Evolutionary conservation across 2,329 filamentous ascomycete genomes (phyloP), one percentile per base, ranked within the genome.

Genomic region (Aspergillus cejpii): DNA sequence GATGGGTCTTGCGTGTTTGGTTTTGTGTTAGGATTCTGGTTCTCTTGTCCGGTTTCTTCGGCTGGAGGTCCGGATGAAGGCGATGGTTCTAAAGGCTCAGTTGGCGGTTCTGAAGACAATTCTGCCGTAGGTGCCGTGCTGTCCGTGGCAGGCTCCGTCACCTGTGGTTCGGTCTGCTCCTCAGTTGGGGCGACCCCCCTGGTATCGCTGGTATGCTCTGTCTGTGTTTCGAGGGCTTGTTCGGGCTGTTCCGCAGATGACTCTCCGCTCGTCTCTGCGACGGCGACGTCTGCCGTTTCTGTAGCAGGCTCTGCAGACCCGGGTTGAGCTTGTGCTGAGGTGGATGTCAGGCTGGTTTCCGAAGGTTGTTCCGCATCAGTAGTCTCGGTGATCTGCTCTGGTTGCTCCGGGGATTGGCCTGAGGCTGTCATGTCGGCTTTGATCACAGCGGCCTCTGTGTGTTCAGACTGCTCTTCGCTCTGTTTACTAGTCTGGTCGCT

Each of bases 401-500:
- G n/a, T n/a, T n/a, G n/a, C n/a, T n/a, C n/a, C n/a, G 14, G 14
- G 5, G 14, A 12, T 6, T n/a, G 4, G 11, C 26, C 26, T 38
- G 24, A 20, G 11, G 17, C n/a, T n/a, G n/a, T n/a, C n/a, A n/a
- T n/a, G n/a, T n/a, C n/a, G n/a, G 11, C 29, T 29, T 37, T 43
- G 27, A 20, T 17, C 40, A n/a, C 6, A 2, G n/a, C 15, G n/a
- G 8, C 29, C 17, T 42, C 45, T 15, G 29, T 26, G 21, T 42
- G 41, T 26, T 44, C 47, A 14, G 34, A 12, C n/a, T 39, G 28
- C 8, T 19, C 3, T 15, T 36, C 44, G 17, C 19, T 43, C 11
- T 19, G 44, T 24, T 49, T 36, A 12, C 43, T 46, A 19, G 8
- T 33, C 39, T 53, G 46, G 11, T 48, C 41, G 17, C 34, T 39